Conservation (phyloP, 1,284 basidiomycete species). For the Gymnopus androsaceus region DNA sequence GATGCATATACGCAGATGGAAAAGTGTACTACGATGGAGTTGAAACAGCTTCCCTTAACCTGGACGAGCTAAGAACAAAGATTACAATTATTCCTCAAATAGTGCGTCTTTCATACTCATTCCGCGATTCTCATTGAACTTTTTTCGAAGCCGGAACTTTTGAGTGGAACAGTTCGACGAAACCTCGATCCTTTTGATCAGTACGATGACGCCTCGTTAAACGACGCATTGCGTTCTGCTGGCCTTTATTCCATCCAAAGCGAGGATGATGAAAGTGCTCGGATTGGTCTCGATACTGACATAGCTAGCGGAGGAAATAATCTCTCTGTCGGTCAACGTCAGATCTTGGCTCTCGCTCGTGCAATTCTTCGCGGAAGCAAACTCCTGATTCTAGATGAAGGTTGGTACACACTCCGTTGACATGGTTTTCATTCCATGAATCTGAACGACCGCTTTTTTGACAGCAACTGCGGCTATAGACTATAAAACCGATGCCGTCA, state of each 20-base stretch:
- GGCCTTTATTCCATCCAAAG: constrained; percentile 40
- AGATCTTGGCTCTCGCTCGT: constrained; percentile 46
- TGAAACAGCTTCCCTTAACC: constrained; percentile 41
- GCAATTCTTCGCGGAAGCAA: constrained; percentile 44
- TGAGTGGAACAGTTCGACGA: constrained; percentile 50
- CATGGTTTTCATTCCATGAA: neutral
- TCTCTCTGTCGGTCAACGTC: constrained; percentile 58
- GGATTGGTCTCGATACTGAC: constrained; percentile 37
- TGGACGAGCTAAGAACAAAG: constrained; percentile 50
- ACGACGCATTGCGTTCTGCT: constrained; percentile 41
- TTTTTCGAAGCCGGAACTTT: constrained; percentile 45
- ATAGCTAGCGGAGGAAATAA: constrained; percentile 52
- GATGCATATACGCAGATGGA: constrained; percentile 46
- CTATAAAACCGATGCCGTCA: constrained; percentile 11
- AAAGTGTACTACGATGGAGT: constrained; percentile 43
- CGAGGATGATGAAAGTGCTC: constrained; percentile 38
- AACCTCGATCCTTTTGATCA: constrained; percentile 63
- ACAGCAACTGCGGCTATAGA: constrained; percentile 26
- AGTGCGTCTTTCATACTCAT: constrained; percentile 19
- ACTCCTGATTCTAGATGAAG: constrained; percentile 44
- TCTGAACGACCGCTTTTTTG: neutral
- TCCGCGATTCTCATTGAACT: constrained; percentile 22
- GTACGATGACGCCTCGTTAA: constrained; percentile 55
- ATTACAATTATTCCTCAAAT: constrained; percentile 47
- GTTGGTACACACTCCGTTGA: constrained; percentile 6